phyloP scores from a whole-genome alignment of 176 grass and related monocot species.

The Cenchrus fungigraminus region DNA sequence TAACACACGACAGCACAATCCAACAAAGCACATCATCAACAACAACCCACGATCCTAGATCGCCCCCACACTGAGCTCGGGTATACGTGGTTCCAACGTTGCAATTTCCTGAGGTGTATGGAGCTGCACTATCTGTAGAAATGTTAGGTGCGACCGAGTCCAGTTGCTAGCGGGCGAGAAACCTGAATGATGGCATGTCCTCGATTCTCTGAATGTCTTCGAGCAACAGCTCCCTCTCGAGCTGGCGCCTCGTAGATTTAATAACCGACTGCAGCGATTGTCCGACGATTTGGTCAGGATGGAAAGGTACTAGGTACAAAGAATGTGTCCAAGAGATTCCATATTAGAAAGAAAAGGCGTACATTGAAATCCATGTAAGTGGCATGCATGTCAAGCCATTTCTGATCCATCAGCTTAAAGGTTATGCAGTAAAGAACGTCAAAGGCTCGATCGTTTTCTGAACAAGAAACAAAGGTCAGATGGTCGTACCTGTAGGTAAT shows the following conservation, averaged over 20 bases:
- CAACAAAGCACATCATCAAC: not conserved
- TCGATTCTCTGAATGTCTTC: conserved; percentile 84
- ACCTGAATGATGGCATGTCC: conserved; percentile 79
- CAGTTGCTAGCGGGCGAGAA: conserved; percentile 62
- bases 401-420: conserved; percentile 93
- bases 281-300: conserved; percentile 32
- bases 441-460: conserved; percentile 91
- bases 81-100: not conserved
- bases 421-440: conserved; percentile 95
- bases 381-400: conserved; percentile 92
- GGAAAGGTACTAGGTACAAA: conserved; percentile 8
- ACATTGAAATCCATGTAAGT: conserved; percentile 98
- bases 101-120: not conserved
- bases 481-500: not conserved
- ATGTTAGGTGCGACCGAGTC: conserved; percentile 30
- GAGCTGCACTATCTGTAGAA: conserved; percentile 7
- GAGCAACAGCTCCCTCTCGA: conserved; percentile 82
- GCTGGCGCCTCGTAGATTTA: conserved; percentile 74
- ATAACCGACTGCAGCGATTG: conserved; percentile 62
- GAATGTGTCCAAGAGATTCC: not conserved
- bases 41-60: not conserved
- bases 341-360: conserved; percentile 42
- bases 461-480: conserved; percentile 35
- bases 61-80: not conserved
- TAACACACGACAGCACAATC: conserved; percentile 17